Conservation (phyloP, 2,329 filamentous ascomycete genomes). For the Parasarocladium wereldwijsianum region DNA sequence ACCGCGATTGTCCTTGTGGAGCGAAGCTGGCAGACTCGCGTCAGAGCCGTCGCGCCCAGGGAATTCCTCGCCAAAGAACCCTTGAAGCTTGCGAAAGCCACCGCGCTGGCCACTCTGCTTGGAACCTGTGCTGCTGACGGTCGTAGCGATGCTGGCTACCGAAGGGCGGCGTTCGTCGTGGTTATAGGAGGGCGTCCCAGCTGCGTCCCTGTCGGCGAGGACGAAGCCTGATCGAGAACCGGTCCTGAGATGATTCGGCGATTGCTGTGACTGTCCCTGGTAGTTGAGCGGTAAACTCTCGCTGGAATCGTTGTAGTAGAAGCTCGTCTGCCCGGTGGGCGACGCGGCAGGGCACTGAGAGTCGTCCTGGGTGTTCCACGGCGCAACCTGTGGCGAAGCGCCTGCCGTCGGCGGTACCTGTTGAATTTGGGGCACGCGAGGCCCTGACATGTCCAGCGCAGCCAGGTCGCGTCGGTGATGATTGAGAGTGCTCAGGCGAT, state of each 20-base stretch:
- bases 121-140: constrained; percentile 71
- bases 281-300: constrained; percentile 36
- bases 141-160: constrained; percentile 66
- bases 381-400: constrained; percentile 33
- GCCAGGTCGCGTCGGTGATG: constrained; percentile 61
- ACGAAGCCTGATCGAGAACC: constrained; percentile 13
- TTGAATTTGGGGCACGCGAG: constrained; percentile 43
- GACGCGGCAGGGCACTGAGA: constrained; percentile 18
- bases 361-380: constrained; percentile 42
- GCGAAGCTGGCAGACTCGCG: constrained; percentile 38
- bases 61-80: constrained; percentile 87
- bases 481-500: constrained; percentile 44
- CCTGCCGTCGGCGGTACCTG: constrained; percentile 33
- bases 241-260: constrained; percentile 48
- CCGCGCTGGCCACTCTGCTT: constrained; percentile 55
- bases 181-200: constrained; percentile 28
- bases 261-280: constrained; percentile 45
- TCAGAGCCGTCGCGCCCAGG: constrained; percentile 62
- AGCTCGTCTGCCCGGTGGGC: constrained; percentile 36
- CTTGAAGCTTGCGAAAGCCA: constrained; percentile 71
- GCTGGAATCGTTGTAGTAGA: constrained; percentile 64
- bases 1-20: constrained; percentile 43
- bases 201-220: constrained; percentile 1
- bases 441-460: constrained; percentile 47
- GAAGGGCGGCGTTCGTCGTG: constrained; percentile 80